A percentile compares a stretch with the other conserved stretches of the same genome.
phyloP scores from a whole-genome alignment of 805 yeast genomes.

The Tetrapisispora fleetii region DNA sequence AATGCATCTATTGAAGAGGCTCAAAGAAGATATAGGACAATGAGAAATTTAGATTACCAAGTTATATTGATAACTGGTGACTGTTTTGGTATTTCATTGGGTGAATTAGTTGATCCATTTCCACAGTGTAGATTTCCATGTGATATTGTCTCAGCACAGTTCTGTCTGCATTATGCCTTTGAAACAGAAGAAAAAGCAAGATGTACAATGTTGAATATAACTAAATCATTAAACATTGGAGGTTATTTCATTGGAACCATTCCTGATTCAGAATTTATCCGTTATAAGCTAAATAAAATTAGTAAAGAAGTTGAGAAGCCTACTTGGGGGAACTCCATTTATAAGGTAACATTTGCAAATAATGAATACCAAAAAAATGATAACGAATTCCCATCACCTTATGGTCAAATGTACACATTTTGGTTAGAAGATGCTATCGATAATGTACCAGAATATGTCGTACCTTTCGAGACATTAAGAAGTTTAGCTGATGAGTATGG shows the following conservation, averaged over 20 bases:
- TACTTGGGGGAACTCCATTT: constrained; percentile 79
- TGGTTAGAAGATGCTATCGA: constrained; percentile 88
- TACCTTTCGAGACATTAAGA: constrained; percentile 83
- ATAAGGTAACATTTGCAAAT: constrained; percentile 70
- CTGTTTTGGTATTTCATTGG: constrained; percentile 65
- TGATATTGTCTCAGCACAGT: constrained; percentile 83
- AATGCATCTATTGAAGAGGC: constrained; percentile 85
- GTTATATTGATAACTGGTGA: constrained; percentile 88
- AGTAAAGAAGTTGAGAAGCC: constrained; percentile 41
- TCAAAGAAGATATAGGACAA: constrained; percentile 52
- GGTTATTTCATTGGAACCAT: constrained; percentile 91
- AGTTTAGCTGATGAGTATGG: constrained; percentile 78
- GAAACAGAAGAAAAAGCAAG: constrained; percentile 75
- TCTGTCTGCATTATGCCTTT: constrained; percentile 91
- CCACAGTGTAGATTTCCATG: constrained; percentile 67
- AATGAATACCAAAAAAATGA: constrained; percentile 54
- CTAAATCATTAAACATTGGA: constrained; percentile 66
- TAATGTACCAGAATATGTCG: constrained; percentile 93
- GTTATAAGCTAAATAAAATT: constrained; percentile 47
- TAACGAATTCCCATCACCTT: constrained; percentile 64
- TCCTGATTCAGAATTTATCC: constrained; percentile 81
- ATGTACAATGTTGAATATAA: constrained; percentile 60
- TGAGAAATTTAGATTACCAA: constrained; percentile 54
- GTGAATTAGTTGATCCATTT: constrained; percentile 56
- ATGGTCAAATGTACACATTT: constrained; percentile 76